Conservation (phyloP, 768 basidiomycete species). For the Lyophyllum shimeji region DNA sequence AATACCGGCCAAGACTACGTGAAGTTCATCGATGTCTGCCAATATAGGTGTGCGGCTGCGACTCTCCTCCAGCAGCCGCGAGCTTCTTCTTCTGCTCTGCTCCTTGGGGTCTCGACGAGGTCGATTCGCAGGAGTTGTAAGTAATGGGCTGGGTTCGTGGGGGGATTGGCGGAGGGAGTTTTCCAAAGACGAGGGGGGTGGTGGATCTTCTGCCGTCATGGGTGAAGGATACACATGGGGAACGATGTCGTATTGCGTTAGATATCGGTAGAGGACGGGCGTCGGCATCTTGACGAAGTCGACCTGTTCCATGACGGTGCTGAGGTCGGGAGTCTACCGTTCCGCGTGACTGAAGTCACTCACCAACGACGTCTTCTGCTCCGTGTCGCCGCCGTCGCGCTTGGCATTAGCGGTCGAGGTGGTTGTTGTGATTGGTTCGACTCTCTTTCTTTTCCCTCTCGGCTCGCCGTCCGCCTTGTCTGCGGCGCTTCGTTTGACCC, state of each 20-base stretch:
- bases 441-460: conserved; percentile 70
- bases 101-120: conserved; percentile 70
- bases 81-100: conserved; percentile 62
- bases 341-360: conserved; percentile 20
- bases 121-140: conserved; percentile 64
- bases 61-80: conserved; percentile 63
- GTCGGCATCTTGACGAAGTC: conserved; percentile 75
- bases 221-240: conserved; percentile 74
- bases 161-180: conserved; percentile 45
- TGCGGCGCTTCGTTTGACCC: conserved; percentile 62
- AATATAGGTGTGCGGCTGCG: conserved; percentile 60
- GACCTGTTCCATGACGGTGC: conserved; percentile 43
- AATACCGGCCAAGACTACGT: conserved; percentile 63
- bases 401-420: conserved; percentile 24
- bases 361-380: conserved; percentile 42
- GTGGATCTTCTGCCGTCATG: conserved; percentile 63
- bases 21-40: conserved; percentile 68
- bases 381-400: conserved; percentile 37
- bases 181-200: conserved; percentile 61
- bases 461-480: conserved; percentile 77
- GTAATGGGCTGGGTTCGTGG: conserved; percentile 51
- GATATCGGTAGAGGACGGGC: conserved; percentile 66
- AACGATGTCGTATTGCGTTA: conserved; percentile 70
- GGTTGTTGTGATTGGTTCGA: conserved; percentile 39
- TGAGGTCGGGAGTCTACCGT: neutral